phyloP scores from a whole-genome alignment of 2,329 filamentous ascomycete species.

The Penicillium corylophilum region DNA sequence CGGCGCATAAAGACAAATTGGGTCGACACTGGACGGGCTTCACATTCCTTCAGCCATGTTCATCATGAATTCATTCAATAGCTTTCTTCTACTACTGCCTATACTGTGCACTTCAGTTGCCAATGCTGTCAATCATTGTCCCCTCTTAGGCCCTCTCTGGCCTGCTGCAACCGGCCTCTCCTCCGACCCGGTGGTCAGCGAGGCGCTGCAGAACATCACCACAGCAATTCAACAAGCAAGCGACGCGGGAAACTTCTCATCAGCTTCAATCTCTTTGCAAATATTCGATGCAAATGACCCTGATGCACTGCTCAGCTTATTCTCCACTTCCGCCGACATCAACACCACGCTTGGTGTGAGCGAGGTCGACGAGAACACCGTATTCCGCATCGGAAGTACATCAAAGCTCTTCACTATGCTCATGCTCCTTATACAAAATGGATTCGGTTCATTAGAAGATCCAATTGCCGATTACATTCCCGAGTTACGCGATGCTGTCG shows the following conservation, averaged over 20 bases:
- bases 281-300: conserved; percentile 6
- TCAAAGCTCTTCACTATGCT: conserved; percentile 47
- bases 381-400: conserved; percentile 46
- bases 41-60: neutral
- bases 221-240: conserved; percentile 1
- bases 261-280: conserved; percentile 11
- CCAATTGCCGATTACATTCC: conserved; percentile 28
- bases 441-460: conserved; percentile 19
- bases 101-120: neutral
- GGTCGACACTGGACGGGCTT: neutral
- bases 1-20: neutral
- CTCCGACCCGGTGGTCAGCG: conserved; percentile 1
- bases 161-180: conserved; percentile 4
- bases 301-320: conserved; percentile 1
- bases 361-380: conserved; percentile 40
- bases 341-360: conserved; percentile 12
- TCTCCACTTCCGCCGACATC: conserved; percentile 2
- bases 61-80: neutral
- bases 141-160: conserved; percentile 8
- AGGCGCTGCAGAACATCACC: conserved; percentile 2
- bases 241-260: neutral
- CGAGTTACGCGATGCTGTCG: conserved; percentile 15
- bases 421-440: conserved; percentile 31
- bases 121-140: neutral
- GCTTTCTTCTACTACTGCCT: neutral